Evolutionary conservation across 257 asterid species (phyloP).

Genomic region (Salvia splendens): DNA sequence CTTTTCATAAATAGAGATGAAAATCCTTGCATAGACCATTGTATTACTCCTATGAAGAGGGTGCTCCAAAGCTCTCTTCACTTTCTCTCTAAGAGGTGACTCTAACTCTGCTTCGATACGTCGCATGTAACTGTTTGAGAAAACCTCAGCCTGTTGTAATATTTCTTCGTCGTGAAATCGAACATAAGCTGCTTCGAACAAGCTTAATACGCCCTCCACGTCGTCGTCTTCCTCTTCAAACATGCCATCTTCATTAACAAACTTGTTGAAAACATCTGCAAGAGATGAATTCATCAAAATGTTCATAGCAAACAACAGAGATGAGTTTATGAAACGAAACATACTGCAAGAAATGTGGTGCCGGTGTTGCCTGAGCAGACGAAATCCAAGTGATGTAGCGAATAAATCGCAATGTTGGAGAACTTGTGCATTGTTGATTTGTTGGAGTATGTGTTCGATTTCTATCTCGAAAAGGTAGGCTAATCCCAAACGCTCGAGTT

Average conservation of each 20-base stretch:
- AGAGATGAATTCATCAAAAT: too few species aligned
- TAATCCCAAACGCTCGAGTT: constrained; percentile 38
- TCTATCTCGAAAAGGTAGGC: constrained; percentile 36
- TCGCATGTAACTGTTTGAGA: constrained; percentile 22
- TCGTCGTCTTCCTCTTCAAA: constrained; percentile 30
- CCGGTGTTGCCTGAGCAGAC: constrained; percentile 35
- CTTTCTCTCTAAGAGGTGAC: constrained; percentile 26
- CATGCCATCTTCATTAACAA: not conserved
- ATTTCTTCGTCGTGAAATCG: constrained; percentile 36
- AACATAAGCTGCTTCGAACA: constrained; percentile 47
- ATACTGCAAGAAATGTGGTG: constrained; percentile 26
- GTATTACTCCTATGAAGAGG: constrained; percentile 24
- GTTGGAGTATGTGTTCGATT: constrained; percentile 10
- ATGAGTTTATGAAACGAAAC: not conserved
- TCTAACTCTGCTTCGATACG: not conserved
- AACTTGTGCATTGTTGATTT: not conserved
- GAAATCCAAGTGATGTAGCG: not conserved
- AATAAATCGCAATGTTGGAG: constrained; percentile 17
- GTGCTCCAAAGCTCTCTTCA: constrained; percentile 22
- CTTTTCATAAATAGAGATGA: constrained; percentile 29
- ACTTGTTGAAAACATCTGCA: constrained; percentile 28
- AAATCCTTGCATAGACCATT: constrained; percentile 14
- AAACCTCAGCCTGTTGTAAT: constrained; percentile 35
- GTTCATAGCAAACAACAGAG: too few species aligned
- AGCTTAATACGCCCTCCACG: constrained; percentile 30